These are phyloP conservation scores for Phytopythium sindhum DNA, from an alignment of 352 stramenopile genomes.

Conservation along the genomic window DNA sequence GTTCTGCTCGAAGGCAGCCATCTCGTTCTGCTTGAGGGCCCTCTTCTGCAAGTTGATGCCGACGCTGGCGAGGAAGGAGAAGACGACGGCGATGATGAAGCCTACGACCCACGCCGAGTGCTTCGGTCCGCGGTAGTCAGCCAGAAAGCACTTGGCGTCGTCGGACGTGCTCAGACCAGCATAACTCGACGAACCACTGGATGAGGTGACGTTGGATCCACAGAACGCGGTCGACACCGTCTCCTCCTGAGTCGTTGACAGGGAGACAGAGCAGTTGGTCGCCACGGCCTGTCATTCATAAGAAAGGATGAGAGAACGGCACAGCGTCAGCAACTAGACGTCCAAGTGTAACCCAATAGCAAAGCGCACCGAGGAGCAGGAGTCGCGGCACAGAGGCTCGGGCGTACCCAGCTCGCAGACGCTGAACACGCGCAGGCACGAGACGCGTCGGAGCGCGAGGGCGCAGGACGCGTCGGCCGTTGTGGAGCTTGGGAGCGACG, in stretches of 20 bases:
- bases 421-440: slow-evolving; percentile 61
- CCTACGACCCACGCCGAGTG: slow-evolving; percentile 73
- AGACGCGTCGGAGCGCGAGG: slow-evolving; percentile 32
- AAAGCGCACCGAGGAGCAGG: slow-evolving; percentile 24
- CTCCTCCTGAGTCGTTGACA: slow-evolving; percentile 11
- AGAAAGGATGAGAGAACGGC: background rate
- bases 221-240: slow-evolving; percentile 9
- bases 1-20: slow-evolving; percentile 41
- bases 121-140: slow-evolving; percentile 57
- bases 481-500: background rate
- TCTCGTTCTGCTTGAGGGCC: slow-evolving; percentile 80
- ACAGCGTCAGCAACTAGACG: background rate
- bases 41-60: slow-evolving; percentile 86
- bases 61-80: slow-evolving; percentile 78
- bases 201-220: background rate
- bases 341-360: background rate
- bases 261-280: slow-evolving; percentile 33
- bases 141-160: slow-evolving; percentile 67
- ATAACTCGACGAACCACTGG: background rate
- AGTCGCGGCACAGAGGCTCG: slow-evolving; percentile 50
- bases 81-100: slow-evolving; percentile 78
- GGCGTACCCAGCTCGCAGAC: slow-evolving; percentile 67
- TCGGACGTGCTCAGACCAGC: slow-evolving; percentile 12
- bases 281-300: slow-evolving; percentile 16
- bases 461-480: slow-evolving; percentile 25